phyloP scores from a whole-genome alignment of 1,139 yeast species.

The Pichia sp. region DNA sequence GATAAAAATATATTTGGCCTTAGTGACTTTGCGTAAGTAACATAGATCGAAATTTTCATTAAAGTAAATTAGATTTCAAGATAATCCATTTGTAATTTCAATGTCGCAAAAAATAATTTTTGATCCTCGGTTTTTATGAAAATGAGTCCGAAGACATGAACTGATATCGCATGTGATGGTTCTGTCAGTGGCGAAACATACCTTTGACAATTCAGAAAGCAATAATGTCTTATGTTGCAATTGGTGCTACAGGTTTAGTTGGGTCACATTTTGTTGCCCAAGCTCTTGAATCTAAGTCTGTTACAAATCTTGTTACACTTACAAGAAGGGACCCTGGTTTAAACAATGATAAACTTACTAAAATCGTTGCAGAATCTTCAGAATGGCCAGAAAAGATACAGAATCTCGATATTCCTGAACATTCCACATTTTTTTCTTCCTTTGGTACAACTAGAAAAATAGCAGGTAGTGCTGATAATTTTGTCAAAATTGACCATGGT shows the following conservation, averaged over 20 bases:
- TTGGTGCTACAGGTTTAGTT: conserved; percentile 27
- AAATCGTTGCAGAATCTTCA: conserved; percentile 16
- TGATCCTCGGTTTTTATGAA: too few species aligned
- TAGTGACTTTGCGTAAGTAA: too few species aligned
- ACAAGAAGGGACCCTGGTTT: conserved; percentile 20
- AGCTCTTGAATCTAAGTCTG: conserved; percentile 11
- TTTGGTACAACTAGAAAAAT: conserved; percentile 69
- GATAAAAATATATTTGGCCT: too few species aligned
- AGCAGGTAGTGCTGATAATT: conserved; percentile 65
- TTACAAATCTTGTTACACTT: conserved; percentile 17
- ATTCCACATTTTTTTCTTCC: conserved; percentile 43
- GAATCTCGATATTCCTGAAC: conserved; percentile 14
- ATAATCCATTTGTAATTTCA: too few species aligned
- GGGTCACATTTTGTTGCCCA: conserved; percentile 23
- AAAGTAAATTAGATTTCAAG: too few species aligned
- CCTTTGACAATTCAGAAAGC: background rate
- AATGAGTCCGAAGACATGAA: background rate
- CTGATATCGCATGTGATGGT: too few species aligned
- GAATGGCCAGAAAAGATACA: conserved; percentile 23
- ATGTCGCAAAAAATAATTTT: too few species aligned
- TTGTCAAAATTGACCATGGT: conserved; percentile 63
- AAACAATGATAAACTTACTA: conserved; percentile 10
- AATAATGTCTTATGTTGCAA: conserved; percentile 16
- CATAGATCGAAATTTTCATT: too few species aligned
- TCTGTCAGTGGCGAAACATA: too few species aligned